Evolutionary conservation across 192 early-diverging fungal species (phyloP).

Genomic region (Chytriomyces sp.): DNA sequence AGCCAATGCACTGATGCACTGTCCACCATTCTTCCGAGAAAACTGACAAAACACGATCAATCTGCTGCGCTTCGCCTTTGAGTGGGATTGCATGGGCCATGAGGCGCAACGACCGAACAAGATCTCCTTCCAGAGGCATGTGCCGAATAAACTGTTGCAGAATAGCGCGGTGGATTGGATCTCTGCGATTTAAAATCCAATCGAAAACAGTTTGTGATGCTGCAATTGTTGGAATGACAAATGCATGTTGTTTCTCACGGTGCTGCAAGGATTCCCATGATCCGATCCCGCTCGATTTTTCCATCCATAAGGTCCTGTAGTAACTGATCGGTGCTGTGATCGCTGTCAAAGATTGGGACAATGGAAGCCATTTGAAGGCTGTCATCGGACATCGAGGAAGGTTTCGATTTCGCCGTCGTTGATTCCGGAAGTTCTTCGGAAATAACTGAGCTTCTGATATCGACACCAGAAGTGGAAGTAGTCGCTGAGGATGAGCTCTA

Average conservation of each 20-base stretch:
- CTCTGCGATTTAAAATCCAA: constrained; percentile 12
- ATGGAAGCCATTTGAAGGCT: neutral
- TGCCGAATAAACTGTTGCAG: constrained; percentile 73
- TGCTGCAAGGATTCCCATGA: neutral
- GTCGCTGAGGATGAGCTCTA: neutral
- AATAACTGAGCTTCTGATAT: neutral
- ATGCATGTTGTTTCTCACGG: neutral
- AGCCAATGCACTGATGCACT: constrained; percentile 34
- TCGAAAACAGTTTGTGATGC: neutral
- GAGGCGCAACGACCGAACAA: constrained; percentile 80
- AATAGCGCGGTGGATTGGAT: constrained; percentile 53
- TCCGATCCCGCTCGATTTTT: neutral
- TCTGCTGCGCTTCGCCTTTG: constrained; percentile 90
- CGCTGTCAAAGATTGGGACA: neutral
- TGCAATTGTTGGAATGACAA: neutral
- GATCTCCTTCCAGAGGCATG: constrained; percentile 75
- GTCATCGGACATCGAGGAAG: neutral
- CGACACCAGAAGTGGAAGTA: neutral
- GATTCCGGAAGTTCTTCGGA: neutral
- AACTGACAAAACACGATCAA: constrained; percentile 86
- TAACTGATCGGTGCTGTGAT: neutral
- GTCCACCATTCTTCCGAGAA: constrained; percentile 82
- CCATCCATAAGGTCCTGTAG: neutral
- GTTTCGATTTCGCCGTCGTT: neutral
- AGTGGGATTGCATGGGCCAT: constrained; percentile 80